Conservation (phyloP, 352 stramenopile species). For the Pythium insidiosum region DNA sequence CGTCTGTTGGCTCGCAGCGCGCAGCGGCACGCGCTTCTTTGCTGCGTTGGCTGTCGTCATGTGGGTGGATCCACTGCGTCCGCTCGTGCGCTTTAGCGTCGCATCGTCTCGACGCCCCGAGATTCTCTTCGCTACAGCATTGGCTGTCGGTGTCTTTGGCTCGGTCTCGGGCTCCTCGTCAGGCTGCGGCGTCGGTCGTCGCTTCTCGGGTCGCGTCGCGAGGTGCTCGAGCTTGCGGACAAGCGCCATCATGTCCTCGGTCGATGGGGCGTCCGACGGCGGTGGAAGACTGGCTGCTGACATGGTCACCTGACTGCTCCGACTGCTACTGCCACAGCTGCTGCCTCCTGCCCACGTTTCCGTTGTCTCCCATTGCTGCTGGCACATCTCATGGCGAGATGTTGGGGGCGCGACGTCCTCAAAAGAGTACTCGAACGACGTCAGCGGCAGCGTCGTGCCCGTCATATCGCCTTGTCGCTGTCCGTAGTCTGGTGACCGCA, state of each 20-base stretch:
- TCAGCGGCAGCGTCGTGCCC: conserved; percentile 10
- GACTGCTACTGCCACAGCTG: conserved; percentile 34
- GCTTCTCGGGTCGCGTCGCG: neutral
- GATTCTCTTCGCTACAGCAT: no score
- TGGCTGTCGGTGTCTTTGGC: no score
- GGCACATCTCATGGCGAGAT: conserved; percentile 1
- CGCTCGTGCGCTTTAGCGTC: no score
- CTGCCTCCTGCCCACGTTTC: no score
- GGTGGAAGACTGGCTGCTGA: conserved; percentile 10
- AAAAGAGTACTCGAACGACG: conserved; percentile 11
- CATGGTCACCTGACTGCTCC: conserved; percentile 20
- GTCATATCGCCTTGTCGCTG: no score
- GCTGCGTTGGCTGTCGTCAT: no score
- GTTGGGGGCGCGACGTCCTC: conserved; percentile 5
- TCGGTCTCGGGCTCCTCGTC: conserved; percentile 13
- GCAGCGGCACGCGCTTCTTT: no score
- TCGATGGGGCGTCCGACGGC: conserved; percentile 18
- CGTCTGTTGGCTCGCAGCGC: no score
- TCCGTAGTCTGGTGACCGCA: neutral
- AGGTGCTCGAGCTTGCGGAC: conserved; percentile 29
- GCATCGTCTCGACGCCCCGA: no score
- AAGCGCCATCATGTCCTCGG: conserved; percentile 24
- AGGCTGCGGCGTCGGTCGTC: conserved; percentile 1
- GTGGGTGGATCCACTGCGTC: no score
- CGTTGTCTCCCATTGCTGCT: neutral